Evolutionary conservation across 2,329 filamentous ascomycete genomes (phyloP), one percentile per base, ranked within the genome.

Genomic region (Epichloe aotearoae): DNA sequence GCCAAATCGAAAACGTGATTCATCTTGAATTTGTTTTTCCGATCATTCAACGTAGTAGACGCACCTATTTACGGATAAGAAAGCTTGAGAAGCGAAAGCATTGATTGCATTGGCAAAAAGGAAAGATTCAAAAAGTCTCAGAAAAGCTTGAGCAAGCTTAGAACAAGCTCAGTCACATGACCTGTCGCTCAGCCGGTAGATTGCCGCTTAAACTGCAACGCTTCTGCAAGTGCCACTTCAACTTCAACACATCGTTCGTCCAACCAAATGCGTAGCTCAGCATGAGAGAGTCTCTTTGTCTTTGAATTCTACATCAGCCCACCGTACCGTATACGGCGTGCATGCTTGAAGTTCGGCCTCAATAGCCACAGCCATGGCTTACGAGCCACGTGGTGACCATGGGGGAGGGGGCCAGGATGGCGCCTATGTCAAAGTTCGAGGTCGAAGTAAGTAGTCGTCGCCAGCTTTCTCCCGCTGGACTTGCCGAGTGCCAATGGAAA

Each of bases 321-420:
- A 20, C 30, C 47, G 34, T 23, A 36, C 30, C 47, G 39, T 37
- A 36, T n/a, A 43, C 20, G 49, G 47, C 52, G 38, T 50, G 26
- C 42, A 53, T 53, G 52, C 41, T 37, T 41, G 42, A 49, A 43
- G 8, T 26, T 50, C n/a, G 42, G 46, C 17, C 30, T 47, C 23
- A 30, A 17, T 47, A 43, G 40, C 46, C 46, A 20, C 30, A 56
- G 58, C 57, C 51, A 78, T 78, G 75, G 71, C 75, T 59, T 77
- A 76, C 62, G 74, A 77, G 68, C 70, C 73, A 63, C 71, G 74
- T 56, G 71, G 73, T 60, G 74, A 76, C 57, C 67, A 72, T 58
- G 69, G 68, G 53, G 70, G 65, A 43, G 64, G 66, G 17, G 67
- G 68, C 7, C 67, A 70, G 51, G 71, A 74, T 58, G 69, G 68